Percentiles rank a stretch among this genome's conserved stretches.
Conservation (phyloP, 768 basidiomycete species). For the Candolleomyces aberdarensis region DNA sequence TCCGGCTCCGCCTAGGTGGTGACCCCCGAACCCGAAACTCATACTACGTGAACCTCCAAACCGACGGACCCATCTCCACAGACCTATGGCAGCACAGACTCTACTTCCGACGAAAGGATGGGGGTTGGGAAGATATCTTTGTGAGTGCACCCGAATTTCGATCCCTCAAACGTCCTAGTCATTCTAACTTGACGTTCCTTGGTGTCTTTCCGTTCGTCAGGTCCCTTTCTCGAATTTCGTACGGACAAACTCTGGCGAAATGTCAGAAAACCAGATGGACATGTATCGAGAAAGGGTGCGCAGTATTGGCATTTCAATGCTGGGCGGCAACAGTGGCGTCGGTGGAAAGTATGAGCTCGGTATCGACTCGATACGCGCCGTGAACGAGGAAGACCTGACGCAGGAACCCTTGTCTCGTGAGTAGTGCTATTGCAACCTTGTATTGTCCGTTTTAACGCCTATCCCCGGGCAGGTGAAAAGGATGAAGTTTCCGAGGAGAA, state of each 20-base stretch:
- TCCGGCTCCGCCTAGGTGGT: constrained; percentile 77
- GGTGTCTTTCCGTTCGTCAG: constrained; percentile 31
- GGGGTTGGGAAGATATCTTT: constrained; percentile 79
- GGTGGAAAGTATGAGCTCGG: constrained; percentile 81
- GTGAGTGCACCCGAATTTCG: constrained; percentile 40
- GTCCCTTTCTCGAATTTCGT: constrained; percentile 80
- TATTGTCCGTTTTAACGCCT: background rate
- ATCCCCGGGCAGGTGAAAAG: too few relatives aligned
- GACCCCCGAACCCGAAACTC: constrained; percentile 72
- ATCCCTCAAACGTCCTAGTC: background rate
- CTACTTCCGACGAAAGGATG: constrained; percentile 65
- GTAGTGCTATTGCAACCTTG: background rate
- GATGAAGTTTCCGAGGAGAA: too few relatives aligned
- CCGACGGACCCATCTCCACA: constrained; percentile 72
- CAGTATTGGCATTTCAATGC: constrained; percentile 81
- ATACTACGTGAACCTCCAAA: constrained; percentile 95
- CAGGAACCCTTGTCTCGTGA: constrained; percentile 17
- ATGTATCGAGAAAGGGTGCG: constrained; percentile 77
- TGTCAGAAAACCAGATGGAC: constrained; percentile 63
- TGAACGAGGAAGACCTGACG: constrained; percentile 68
- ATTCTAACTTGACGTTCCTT: background rate
- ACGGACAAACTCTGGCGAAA: constrained; percentile 69
- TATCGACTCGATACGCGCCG: constrained; percentile 76
- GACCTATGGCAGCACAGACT: constrained; percentile 96
- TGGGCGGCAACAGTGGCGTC: constrained; percentile 79